Base-by-base conservation (phyloP, 306 rosid genomes). In the Crotalaria pallida region DNA sequence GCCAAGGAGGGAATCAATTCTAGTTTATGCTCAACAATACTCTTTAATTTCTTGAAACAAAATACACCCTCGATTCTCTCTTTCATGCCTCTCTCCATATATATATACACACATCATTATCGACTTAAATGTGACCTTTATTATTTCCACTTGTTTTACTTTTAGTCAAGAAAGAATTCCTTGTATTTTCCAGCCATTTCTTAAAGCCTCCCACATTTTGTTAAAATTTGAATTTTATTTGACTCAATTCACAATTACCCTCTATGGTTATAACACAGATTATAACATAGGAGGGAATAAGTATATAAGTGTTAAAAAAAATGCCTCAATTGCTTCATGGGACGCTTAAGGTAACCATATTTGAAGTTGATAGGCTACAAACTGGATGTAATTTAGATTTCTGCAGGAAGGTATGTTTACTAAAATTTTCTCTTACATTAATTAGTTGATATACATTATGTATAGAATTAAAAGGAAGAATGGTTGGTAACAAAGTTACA, bases 241-340 rank as follows among this genome's bases (percentile, higher is more conserved):
- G 40, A 24, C 1, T 55, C 38, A 52, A 15, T 43, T 40, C 51
- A 57, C 51, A 57, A 33, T 60, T 23, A 26, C 23, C 62, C 69
- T 58, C 57, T 38, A 31, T 59, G 34, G 1, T 58, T 31, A 43
- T 47, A 43, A 6, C 51, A 63, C 4, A n/a, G 1, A 43, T 74
- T 26, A 43, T 27, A 18, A 17, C 40, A 65, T 47, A 71, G 6
- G 6, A 40, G 21, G 44, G 26, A 15, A 41, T 16, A 50, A 47
- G 16, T 7, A 27, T 47, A 18, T n/a, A 18, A 49, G 50, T 29
- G 31, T 27, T 1, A 15, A 34, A 48, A 17, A 45, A 78, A 58
- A 86, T 87, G 96, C 80, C 67, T 38, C 79, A 59, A 2, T 69
- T 88, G 83, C 84, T 94, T 18, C 96, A 93, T 3, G 96, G 94